Evolutionary conservation across 2,329 filamentous ascomycete genomes (phyloP).

Genomic region (Ascochyta clinopodiicola): DNA sequence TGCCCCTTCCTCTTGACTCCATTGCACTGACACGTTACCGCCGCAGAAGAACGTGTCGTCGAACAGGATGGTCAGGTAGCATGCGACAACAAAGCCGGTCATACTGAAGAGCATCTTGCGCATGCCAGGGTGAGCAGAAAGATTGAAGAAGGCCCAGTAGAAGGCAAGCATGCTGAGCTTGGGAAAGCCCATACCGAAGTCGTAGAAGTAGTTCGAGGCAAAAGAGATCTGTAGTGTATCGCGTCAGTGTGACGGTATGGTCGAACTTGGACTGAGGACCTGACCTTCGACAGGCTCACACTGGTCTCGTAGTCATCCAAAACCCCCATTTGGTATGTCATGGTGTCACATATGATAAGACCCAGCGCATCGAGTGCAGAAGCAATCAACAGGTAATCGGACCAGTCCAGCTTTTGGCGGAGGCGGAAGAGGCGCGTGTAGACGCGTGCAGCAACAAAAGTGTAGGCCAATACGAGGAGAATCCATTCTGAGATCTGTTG

Average conservation of each 20-base stretch:
- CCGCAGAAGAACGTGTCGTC: constrained; percentile 34
- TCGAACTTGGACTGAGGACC: background rate
- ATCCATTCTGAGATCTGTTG: constrained; percentile 31
- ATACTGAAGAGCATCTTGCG: constrained; percentile 31
- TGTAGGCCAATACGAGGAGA: constrained; percentile 24
- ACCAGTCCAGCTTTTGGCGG: constrained; percentile 23
- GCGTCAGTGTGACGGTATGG: background rate
- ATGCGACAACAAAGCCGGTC: constrained; percentile 26
- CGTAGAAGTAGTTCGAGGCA: constrained; percentile 35
- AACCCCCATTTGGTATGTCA: constrained; percentile 27
- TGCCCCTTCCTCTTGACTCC: constrained; percentile 31
- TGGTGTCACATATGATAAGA: constrained; percentile 25
- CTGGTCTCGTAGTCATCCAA: constrained; percentile 27
- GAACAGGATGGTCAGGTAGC: constrained; percentile 30
- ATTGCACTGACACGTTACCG: constrained; percentile 24
- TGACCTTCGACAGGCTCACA: constrained; percentile 28
- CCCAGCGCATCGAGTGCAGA: constrained; percentile 15
- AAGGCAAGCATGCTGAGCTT: constrained; percentile 36
- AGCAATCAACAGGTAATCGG: constrained; percentile 24
- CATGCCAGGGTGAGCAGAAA: constrained; percentile 24
- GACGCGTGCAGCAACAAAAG: constrained; percentile 27
- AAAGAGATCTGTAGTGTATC: constrained; percentile 24
- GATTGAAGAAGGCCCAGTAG: constrained; percentile 32
- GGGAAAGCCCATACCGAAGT: constrained; percentile 33
- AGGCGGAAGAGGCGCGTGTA: constrained; percentile 24